Percentiles rank a stretch among this genome's conserved stretches.
Evolutionary conservation across 768 basidiomycete genomes (phyloP).

Genomic region (Auriscalpium orientale): DNA sequence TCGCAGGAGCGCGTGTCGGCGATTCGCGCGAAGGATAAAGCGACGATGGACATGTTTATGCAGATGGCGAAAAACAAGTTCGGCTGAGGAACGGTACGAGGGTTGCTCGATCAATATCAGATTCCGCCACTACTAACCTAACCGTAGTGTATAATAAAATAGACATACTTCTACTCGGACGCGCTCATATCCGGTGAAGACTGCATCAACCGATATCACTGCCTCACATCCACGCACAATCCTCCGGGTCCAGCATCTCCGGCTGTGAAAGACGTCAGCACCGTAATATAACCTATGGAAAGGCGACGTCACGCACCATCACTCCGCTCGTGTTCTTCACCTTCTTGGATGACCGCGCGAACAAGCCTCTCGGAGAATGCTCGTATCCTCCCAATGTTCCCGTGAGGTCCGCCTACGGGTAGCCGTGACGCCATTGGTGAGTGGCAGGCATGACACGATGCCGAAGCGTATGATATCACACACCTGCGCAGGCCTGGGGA

Average conservation of each 20-base stretch:
- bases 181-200: no score
- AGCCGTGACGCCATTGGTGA: not conserved
- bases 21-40: slow-evolving; percentile 74
- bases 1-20: slow-evolving; percentile 55
- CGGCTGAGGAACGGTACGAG: slow-evolving; percentile 37
- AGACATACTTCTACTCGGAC: no score
- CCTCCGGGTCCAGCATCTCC: slow-evolving; percentile 15
- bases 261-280: slow-evolving; percentile 1
- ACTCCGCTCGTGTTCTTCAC: not conserved
- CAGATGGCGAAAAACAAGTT: slow-evolving; percentile 84
- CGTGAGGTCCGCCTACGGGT: not conserved
- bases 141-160: no score
- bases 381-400: not conserved
- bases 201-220: no score
- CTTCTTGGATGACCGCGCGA: not conserved
- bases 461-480: not conserved
- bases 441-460: not conserved
- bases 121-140: no score
- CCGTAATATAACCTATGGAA: not conserved
- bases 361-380: not conserved
- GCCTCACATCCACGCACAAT: slow-evolving; percentile 16
- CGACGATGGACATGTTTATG: slow-evolving; percentile 96
- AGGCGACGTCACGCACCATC: not conserved
- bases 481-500: not conserved
- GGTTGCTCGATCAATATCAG: no score